phyloP scores from a whole-genome alignment of 176 grass and related monocot genomes.

The Oryza brachyantha region DNA sequence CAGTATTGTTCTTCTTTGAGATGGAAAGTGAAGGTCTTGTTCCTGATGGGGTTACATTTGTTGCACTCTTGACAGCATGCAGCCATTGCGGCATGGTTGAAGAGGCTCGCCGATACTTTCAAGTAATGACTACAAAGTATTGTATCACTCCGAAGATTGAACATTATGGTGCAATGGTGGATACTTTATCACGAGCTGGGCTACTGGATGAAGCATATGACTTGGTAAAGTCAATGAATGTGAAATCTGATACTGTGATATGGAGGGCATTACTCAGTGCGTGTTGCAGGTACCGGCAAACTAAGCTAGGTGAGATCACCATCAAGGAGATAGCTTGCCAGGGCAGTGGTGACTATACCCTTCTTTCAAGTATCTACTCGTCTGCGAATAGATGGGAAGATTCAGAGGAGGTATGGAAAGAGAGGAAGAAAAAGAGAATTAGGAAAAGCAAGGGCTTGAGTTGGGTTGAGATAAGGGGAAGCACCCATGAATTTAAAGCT shows the following conservation, averaged over 20 bases:
- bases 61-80: constrained; percentile 67
- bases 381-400: constrained; percentile 55
- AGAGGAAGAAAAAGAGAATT: constrained; percentile 53
- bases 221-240: constrained; percentile 46
- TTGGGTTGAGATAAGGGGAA: constrained; percentile 52
- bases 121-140: constrained; percentile 47
- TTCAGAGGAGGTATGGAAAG: constrained; percentile 57
- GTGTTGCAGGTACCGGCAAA: constrained; percentile 39
- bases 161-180: constrained; percentile 70
- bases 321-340: constrained; percentile 34
- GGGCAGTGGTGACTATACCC: constrained; percentile 60
- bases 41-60: constrained; percentile 63
- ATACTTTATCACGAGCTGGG: constrained; percentile 54
- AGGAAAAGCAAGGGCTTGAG: constrained; percentile 64
- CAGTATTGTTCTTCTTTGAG: constrained; percentile 35
- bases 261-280: constrained; percentile 72
- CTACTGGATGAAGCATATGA: constrained; percentile 66
- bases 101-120: constrained; percentile 49
- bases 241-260: constrained; percentile 60
- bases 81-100: constrained; percentile 66
- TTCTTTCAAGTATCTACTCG: constrained; percentile 73
- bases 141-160: constrained; percentile 47
- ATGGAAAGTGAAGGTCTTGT: constrained; percentile 52
- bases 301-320: constrained; percentile 46
- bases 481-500: constrained; percentile 63